A percentile compares a stretch with the other conserved stretches of the same genome.
These are phyloP conservation scores for Beauveria pseudobassiana DNA, from an alignment of 2,329 filamentous ascomycete species.

Conservation along the genomic window DNA sequence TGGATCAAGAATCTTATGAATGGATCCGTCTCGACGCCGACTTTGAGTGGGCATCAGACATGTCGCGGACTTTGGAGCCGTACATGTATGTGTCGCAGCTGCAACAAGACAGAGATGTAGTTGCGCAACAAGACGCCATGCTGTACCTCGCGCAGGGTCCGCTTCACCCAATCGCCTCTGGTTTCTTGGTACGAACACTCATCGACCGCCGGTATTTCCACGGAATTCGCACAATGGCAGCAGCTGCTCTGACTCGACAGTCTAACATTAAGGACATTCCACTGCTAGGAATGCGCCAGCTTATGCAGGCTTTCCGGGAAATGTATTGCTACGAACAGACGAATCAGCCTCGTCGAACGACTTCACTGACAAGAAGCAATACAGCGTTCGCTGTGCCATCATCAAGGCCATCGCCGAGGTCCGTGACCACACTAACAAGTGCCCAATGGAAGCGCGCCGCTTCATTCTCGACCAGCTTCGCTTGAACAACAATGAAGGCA, in stretches of 20 bases:
- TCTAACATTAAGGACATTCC: constrained; percentile 57
- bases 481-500: constrained; percentile 91
- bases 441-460: constrained; percentile 68
- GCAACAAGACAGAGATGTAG: constrained; percentile 93
- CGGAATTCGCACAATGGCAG: constrained; percentile 82
- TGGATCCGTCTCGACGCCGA: constrained; percentile 98
- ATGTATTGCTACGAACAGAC: constrained; percentile 79
- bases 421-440: constrained; percentile 64
- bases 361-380: constrained; percentile 79
- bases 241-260: constrained; percentile 68
- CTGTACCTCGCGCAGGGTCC: constrained; percentile 61
- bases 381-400: constrained; percentile 78
- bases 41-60: constrained; percentile 93
- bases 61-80: constrained; percentile 72
- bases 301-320: constrained; percentile 78
- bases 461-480: constrained; percentile 86
- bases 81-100: constrained; percentile 99
- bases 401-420: constrained; percentile 73
- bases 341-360: constrained; percentile 79
- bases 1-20: constrained; percentile 95
- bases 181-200: constrained; percentile 80
- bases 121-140: constrained; percentile 74
- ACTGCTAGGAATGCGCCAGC: constrained; percentile 74
- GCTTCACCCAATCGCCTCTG: constrained; percentile 75
- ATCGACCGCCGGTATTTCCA: constrained; percentile 92